Evolutionary conservation across 2,329 filamentous ascomycete genomes (phyloP).

Genomic region (Dactylellina parvicollis): DNA sequence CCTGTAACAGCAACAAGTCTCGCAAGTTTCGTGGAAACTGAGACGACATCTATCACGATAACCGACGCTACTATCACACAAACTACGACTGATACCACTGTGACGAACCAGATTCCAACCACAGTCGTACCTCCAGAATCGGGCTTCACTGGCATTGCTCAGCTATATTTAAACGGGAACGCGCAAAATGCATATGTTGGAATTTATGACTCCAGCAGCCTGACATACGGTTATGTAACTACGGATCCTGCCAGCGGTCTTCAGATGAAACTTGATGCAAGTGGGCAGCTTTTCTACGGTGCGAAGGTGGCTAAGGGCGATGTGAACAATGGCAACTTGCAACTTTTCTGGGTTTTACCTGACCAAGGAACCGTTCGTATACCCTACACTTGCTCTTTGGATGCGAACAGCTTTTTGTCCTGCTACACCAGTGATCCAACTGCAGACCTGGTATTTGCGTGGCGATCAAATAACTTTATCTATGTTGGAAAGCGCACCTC

Average conservation of each 20-base stretch:
- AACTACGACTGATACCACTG: constrained; percentile 5
- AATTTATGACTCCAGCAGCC: background rate
- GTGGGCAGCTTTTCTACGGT: background rate
- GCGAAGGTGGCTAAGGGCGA: background rate
- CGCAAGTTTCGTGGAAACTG: background rate
- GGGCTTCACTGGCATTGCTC: background rate
- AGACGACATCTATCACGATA: constrained; percentile 16
- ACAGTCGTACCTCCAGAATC: background rate
- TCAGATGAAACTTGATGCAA: background rate
- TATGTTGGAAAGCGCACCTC: background rate
- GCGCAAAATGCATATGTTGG: background rate
- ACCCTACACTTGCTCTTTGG: background rate
- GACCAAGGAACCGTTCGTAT: background rate
- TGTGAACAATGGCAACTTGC: background rate
- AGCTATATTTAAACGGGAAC: background rate
- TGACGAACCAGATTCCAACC: background rate
- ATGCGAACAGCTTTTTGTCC: background rate
- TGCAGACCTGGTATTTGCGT: background rate
- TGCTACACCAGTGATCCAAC: background rate
- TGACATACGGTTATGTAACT: background rate
- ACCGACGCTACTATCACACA: constrained; percentile 5
- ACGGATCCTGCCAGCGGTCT: background rate
- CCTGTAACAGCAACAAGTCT: constrained; percentile 5
- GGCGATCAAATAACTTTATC: background rate
- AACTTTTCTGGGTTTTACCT: background rate